A percentile compares a stretch with the other conserved stretches of the same genome.
Conservation (phyloP, 1,284 basidiomycete species). For the Microbotryomycetes sp. region DNA sequence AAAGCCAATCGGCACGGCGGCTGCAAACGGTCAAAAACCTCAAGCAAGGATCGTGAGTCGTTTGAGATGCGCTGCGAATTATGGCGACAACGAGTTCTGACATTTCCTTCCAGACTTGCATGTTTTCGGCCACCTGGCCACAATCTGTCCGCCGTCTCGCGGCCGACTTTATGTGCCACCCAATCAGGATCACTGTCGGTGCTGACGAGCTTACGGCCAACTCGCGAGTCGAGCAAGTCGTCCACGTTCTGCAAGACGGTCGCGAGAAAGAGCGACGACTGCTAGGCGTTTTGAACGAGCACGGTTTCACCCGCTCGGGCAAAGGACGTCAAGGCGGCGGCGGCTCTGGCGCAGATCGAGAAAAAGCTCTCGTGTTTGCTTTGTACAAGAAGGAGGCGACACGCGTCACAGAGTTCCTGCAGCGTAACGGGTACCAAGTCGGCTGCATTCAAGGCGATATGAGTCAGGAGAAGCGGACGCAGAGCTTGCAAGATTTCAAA, state of each 20-base stretch:
- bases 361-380: slow-evolving; percentile 75
- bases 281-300: slow-evolving; percentile 26
- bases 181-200: slow-evolving; percentile 87
- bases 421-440: slow-evolving; percentile 73
- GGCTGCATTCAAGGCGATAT: slow-evolving; percentile 82
- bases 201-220: slow-evolving; percentile 94
- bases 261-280: slow-evolving; percentile 71
- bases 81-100: background rate
- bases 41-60: background rate
- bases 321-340: slow-evolving; percentile 36
- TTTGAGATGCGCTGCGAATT: slow-evolving; percentile 31
- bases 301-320: slow-evolving; percentile 35
- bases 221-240: slow-evolving; percentile 65
- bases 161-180: slow-evolving; percentile 71
- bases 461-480: slow-evolving; percentile 76
- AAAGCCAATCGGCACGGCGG: slow-evolving; percentile 10
- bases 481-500: slow-evolving; percentile 84
- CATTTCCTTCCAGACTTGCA: slow-evolving; percentile 38
- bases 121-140: slow-evolving; percentile 94
- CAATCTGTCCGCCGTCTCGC: slow-evolving; percentile 92
- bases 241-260: slow-evolving; percentile 84
- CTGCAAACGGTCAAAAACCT: slow-evolving; percentile 3
- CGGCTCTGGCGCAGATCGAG: slow-evolving; percentile 51
- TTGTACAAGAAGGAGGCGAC: slow-evolving; percentile 97
- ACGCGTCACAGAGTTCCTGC: slow-evolving; percentile 74